Conservation (phyloP, 768 basidiomycete genomes). For the Boletus insuetus region DNA sequence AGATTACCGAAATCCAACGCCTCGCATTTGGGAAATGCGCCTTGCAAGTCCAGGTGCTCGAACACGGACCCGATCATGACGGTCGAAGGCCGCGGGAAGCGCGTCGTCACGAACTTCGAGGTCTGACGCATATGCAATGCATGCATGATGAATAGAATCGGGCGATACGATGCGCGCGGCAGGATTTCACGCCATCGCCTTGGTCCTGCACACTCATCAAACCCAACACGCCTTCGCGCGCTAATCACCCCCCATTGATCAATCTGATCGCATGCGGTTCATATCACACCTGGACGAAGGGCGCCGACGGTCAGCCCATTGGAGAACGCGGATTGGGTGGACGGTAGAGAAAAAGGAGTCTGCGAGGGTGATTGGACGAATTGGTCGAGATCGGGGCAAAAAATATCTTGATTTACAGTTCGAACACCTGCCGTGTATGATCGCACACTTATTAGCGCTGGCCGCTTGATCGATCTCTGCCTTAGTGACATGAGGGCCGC, state of each 20-base stretch:
- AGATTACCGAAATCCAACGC: too few species aligned
- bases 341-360: slow-evolving; percentile 79
- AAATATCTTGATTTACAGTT: slow-evolving; percentile 82
- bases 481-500: too few species aligned
- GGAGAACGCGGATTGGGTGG: slow-evolving; percentile 85
- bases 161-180: slow-evolving; percentile 99
- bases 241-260: slow-evolving; percentile 64
- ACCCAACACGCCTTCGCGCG: slow-evolving; percentile 61
- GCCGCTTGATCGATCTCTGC: too few species aligned
- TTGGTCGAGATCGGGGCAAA: slow-evolving; percentile 81
- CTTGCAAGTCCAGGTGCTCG: too few species aligned
- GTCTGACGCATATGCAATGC: too few species aligned
- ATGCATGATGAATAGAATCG: slow-evolving; percentile 61
- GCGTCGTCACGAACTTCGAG: too few species aligned
- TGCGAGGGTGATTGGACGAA: slow-evolving; percentile 89
- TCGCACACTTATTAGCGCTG: not conserved
- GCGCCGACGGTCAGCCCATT: slow-evolving; percentile 87
- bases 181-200: slow-evolving; percentile 90
- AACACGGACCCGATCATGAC: too few species aligned
- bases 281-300: slow-evolving; percentile 83
- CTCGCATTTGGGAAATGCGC: too few species aligned
- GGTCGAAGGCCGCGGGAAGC: too few species aligned
- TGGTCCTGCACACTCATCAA: slow-evolving; percentile 86
- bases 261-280: slow-evolving; percentile 61
- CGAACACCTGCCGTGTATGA: slow-evolving; percentile 91